phyloP scores from a whole-genome alignment of 345 rosid genomes.

The Toxicodendron radicans region DNA sequence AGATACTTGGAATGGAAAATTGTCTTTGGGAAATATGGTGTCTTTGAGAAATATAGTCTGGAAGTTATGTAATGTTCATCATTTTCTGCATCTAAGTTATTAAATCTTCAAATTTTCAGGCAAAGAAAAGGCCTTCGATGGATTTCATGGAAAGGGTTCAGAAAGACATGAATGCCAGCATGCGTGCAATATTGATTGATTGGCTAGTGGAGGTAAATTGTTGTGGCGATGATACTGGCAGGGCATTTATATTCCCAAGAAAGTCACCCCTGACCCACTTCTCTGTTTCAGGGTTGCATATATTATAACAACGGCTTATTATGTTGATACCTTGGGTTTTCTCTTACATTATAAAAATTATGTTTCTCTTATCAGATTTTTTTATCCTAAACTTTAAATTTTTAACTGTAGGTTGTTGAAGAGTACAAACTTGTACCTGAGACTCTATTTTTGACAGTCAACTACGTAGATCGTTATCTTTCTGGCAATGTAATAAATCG shows the following conservation, averaged over 20 bases:
- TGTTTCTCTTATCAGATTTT: background rate
- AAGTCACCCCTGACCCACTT: background rate
- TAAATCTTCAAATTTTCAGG: slow-evolving; percentile 20
- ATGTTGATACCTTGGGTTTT: slow-evolving; percentile 4
- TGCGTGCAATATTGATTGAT: slow-evolving; percentile 51
- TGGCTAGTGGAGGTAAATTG: slow-evolving; percentile 56
- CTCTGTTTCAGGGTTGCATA: background rate
- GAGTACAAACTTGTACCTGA: slow-evolving; percentile 89
- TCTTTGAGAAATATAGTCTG: background rate
- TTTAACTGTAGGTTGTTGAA: slow-evolving; percentile 71
- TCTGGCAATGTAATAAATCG: slow-evolving; percentile 75
- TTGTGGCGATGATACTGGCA: slow-evolving; percentile 11
- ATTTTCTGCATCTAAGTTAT: slow-evolving; percentile 5
- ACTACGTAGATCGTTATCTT: slow-evolving; percentile 84
- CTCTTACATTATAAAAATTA: slow-evolving; percentile 13
- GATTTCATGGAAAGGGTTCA: slow-evolving; percentile 51
- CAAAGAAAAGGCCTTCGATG: slow-evolving; percentile 36
- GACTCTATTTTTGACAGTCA: slow-evolving; percentile 75
- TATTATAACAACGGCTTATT: background rate
- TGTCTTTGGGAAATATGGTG: background rate
- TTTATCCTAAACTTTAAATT: slow-evolving; percentile 11
- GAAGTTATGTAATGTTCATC: background rate
- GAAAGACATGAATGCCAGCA: slow-evolving; percentile 37
- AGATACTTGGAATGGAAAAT: no score
- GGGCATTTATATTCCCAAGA: slow-evolving; percentile 13